Evolutionary conservation across 2,329 filamentous ascomycete genomes (phyloP).

Genomic region (Ophiostoma australiae): DNA sequence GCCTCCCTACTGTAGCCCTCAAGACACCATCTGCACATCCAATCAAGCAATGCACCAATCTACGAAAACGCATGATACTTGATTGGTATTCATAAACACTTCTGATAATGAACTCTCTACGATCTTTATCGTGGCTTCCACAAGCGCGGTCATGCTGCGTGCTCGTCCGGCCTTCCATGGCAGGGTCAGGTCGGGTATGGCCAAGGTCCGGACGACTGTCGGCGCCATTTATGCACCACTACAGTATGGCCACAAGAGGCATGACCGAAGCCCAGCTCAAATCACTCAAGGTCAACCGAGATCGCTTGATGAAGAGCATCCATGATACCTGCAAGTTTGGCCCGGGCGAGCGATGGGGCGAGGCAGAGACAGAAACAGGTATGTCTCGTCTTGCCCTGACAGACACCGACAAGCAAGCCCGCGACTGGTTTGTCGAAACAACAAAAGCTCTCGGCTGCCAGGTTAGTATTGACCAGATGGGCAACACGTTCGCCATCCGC

Average conservation of each 20-base stretch:
- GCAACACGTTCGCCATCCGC: conserved; percentile 74
- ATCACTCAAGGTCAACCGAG: conserved; percentile 21
- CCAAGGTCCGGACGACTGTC: neutral
- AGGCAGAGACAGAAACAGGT: conserved; percentile 59
- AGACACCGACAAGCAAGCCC: conserved; percentile 64
- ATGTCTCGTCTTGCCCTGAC: conserved; percentile 71
- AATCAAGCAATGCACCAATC: neutral
- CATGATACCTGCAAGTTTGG: conserved; percentile 27
- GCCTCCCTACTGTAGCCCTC: neutral
- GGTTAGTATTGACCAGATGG: conserved; percentile 67
- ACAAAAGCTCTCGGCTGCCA: conserved; percentile 60
- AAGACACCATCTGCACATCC: neutral
- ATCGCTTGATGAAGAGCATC: conserved; percentile 24
- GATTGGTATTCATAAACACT: neutral
- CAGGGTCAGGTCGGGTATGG: neutral
- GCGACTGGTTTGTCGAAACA: conserved; percentile 69
- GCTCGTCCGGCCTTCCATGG: neutral
- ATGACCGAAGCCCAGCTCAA: conserved; percentile 19
- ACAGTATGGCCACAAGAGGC: conserved; percentile 20
- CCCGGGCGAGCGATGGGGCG: conserved; percentile 59
- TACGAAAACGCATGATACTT: neutral
- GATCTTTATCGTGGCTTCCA: neutral
- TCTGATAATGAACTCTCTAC: neutral
- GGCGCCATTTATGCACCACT: neutral
- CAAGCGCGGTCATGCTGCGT: neutral